Base-by-base conservation (phyloP, 140 eudicot genomes). In the Erigeron philadelphicus region DNA sequence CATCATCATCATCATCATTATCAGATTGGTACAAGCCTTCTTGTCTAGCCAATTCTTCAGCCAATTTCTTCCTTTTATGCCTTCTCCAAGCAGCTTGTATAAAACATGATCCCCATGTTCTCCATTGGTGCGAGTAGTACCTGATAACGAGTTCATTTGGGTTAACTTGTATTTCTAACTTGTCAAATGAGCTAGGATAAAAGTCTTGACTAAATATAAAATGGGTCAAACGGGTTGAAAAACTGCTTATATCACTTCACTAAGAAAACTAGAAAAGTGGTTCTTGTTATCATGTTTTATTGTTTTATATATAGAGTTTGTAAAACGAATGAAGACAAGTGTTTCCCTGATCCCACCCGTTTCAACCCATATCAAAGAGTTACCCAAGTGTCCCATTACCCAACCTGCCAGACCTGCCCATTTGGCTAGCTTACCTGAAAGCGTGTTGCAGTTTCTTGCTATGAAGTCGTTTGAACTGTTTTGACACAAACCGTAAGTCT, bases 61-160 rank as follows among this genome's bases (percentile, higher is more conserved):
- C 87, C 43, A 87, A 15, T 40, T 72, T 84, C 78, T 83, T 84
- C 82, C 83, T 80, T 53, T 66, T 81, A 53, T 76, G 76, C 46
- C 89, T 67, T 61, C 97, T 85, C 97, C 97, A 90, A 0, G 97
- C 97, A 23, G 88, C 89, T 67, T 90, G 90, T 73, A 90, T 71
- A 56, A 76, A 83, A 60, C 97, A 87, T 72, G 97, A 81, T 47
- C 95, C 95, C 97, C 97, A 90, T 0, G 95, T 83, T 76, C 97
- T 79, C 97, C 97, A 90, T 23, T 90, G 97, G 81, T 83, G 89
- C n/a, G 97, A 90, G 72, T 90, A 90, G 75, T 87, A 87, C 74
- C 81, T 72, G 61, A 86, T 82, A 16, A 61, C 5, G 46, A 48
- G 64, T 60, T 35, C 0, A 23, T 25, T 25, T 38, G 58, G 19